Base-by-base conservation (phyloP, 2,329 filamentous ascomycete species). In the Emydomyces testavorans region DNA sequence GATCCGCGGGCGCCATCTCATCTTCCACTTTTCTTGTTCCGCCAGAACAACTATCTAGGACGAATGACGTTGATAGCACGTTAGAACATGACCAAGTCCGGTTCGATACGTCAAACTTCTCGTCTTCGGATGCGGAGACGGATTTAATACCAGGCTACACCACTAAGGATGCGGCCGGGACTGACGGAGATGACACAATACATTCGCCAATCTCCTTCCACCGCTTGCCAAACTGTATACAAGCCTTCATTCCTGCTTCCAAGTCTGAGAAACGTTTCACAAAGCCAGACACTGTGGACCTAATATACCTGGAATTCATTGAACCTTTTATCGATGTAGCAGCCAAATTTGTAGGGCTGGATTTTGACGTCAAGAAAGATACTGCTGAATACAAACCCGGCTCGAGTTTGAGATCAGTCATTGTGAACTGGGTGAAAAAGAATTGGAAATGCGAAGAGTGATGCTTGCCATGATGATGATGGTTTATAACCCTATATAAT, bases 231-330 rank as follows among this genome's bases (percentile, higher is more conserved):
- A 95, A 95, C 64, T 86, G 81, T 62, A 78, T 98, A 49, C 83
- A 90, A 62, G 71, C 82, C 1, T 83, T 55, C 71, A 65, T 93
- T 57, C 74, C 80, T 21, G 23, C 41, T 3, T 6, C 20, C 6
- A 26, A 21, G 10, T 29, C 20, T 10, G 21, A 42, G 21, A 1
- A 52, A 60, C 0, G 57, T 65, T 7, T 40, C 53, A 8, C 55
- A 54, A 29, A 52, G 50, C 85, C 86, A 0, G 77, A 83, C 45
- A 81, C 67, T 0, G 87, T 98, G 0, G 90, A 96, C 62, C 63
- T 98, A 6, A 80, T 95, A 11, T 98, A 93, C 61, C 78, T 94
- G 50, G 88, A 94, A 62, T 98, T 95, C 63, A 80, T 96, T 29
- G 77, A 92, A 65, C 80, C 80, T 7, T 93, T 84, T 76, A 70